Percentiles rank a stretch among this genome's conserved stretches.
Conservation (phyloP, 306 rosid species). For the Trichosanthes cucumerina region DNA sequence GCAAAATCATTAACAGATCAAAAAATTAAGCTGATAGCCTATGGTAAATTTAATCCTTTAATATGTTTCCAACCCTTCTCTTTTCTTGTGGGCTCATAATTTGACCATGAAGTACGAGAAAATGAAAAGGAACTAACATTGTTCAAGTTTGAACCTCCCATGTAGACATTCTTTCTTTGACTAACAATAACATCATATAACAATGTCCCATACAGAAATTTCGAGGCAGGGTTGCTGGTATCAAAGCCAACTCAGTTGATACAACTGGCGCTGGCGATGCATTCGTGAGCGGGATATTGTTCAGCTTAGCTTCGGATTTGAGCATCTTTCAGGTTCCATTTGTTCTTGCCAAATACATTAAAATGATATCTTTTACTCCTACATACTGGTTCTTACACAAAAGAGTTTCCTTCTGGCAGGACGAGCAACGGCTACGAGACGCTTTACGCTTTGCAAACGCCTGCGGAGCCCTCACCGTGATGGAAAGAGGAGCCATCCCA, state of each 20-base stretch:
- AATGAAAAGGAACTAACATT: neutral
- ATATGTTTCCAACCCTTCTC: neutral
- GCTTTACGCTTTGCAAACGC: slow-evolving; percentile 66
- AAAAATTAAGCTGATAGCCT: neutral
- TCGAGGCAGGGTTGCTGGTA: slow-evolving; percentile 66
- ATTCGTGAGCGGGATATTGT: slow-evolving; percentile 72
- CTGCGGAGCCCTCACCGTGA: slow-evolving; percentile 80
- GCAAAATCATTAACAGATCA: neutral
- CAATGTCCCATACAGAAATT: slow-evolving; percentile 37
- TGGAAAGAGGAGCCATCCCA: slow-evolving; percentile 84
- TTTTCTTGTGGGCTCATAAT: neutral
- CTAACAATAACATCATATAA: neutral
- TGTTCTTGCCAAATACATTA: neutral
- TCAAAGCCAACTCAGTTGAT: slow-evolving; percentile 64
- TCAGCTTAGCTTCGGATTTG: slow-evolving; percentile 53
- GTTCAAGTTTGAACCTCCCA: neutral
- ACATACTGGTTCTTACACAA: neutral
- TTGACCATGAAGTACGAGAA: neutral
- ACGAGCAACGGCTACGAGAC: slow-evolving; percentile 46
- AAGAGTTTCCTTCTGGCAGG: slow-evolving; percentile 26
- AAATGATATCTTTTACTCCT: neutral
- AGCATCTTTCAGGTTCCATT: slow-evolving; percentile 41
- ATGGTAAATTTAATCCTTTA: neutral
- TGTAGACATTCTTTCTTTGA: neutral
- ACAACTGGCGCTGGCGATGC: slow-evolving; percentile 99